These are phyloP conservation scores for Sclerotinia borealis DNA, from an alignment of 2,329 filamentous ascomycete species.

Conservation along the genomic window DNA sequence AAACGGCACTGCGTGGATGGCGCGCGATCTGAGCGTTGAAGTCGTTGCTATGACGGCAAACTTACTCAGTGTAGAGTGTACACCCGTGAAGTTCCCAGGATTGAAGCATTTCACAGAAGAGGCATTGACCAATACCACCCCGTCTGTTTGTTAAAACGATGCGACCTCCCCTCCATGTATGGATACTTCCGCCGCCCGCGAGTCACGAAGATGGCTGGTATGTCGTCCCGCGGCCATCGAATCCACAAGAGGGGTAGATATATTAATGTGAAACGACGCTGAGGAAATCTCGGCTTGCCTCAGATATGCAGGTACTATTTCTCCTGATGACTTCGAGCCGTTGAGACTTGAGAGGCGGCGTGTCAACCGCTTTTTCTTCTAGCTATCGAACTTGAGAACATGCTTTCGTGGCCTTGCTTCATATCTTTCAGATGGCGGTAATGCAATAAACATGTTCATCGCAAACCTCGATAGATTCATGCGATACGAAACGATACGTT, in stretches of 20 bases:
- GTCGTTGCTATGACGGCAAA: conserved; percentile 4
- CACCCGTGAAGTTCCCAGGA: neutral
- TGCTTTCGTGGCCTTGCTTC: conserved; percentile 4
- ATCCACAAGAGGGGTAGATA: neutral
- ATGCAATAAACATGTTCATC: conserved; percentile 19
- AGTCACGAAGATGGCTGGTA: neutral
- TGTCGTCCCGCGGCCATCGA: neutral
- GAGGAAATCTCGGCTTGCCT: conserved; percentile 25
- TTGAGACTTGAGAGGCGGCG: neutral
- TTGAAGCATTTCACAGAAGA: neutral
- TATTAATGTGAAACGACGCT: conserved; percentile 25
- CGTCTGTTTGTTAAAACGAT: neutral
- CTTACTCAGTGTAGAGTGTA: neutral
- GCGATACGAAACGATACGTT: conserved; percentile 4
- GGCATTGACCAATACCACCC: neutral
- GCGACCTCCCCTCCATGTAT: neutral
- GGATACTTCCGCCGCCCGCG: neutral
- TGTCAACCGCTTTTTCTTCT: neutral
- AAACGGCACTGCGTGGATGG: neutral
- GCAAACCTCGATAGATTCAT: conserved; percentile 17
- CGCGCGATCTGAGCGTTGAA: conserved; percentile 8
- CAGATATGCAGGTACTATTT: conserved; percentile 13
- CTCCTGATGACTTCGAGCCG: neutral
- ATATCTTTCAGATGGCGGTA: neutral
- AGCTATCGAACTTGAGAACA: neutral